Percentiles rank a stretch among this genome's conserved stretches.
Conservation (phyloP, 2,329 filamentous ascomycete species). For the Orbilia quercus region DNA sequence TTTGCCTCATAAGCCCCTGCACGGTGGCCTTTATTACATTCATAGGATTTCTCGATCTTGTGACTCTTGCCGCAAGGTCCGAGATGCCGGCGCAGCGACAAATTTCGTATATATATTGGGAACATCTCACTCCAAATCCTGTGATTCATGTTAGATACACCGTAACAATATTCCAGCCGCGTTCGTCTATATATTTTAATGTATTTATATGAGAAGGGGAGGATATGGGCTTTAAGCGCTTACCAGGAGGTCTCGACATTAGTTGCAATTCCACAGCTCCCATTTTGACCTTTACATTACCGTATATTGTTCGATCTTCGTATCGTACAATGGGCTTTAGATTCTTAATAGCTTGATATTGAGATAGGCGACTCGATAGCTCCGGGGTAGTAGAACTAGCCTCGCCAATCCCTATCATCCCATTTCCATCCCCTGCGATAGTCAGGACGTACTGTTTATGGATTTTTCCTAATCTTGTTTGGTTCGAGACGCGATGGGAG, state of each 20-base stretch:
- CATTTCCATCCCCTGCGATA: slow-evolving; percentile 87
- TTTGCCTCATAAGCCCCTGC: slow-evolving; percentile 83
- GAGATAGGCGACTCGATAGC: slow-evolving; percentile 77
- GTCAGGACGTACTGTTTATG: slow-evolving; percentile 78
- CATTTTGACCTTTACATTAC: slow-evolving; percentile 83
- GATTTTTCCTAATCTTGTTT: slow-evolving; percentile 96
- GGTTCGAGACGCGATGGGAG: slow-evolving; percentile 80
- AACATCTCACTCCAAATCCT: slow-evolving; percentile 95
- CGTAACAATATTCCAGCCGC: too few relatives aligned
- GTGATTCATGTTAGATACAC: slow-evolving; percentile 5
- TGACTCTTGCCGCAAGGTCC: slow-evolving; percentile 84
- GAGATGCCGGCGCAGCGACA: slow-evolving; percentile 85
- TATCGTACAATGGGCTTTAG: slow-evolving; percentile 93
- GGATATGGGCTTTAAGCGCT: slow-evolving; percentile 60
- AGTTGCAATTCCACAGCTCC: slow-evolving; percentile 87
- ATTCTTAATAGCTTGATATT: slow-evolving; percentile 84
- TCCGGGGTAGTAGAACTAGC: slow-evolving; percentile 82
- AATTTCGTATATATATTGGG: slow-evolving; percentile 93
- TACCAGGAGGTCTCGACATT: slow-evolving; percentile 87
- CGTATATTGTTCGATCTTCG: slow-evolving; percentile 90
- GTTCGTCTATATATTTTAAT: too few relatives aligned
- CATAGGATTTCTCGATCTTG: slow-evolving; percentile 92
- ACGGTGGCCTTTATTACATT: slow-evolving; percentile 95
- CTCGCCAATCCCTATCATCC: slow-evolving; percentile 86
- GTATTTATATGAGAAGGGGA: neutral